Evolutionary conservation across 192 early-diverging fungal genomes (phyloP), one percentile per base, ranked within the genome.

Genomic region (Umbelopsis vinacea): DNA sequence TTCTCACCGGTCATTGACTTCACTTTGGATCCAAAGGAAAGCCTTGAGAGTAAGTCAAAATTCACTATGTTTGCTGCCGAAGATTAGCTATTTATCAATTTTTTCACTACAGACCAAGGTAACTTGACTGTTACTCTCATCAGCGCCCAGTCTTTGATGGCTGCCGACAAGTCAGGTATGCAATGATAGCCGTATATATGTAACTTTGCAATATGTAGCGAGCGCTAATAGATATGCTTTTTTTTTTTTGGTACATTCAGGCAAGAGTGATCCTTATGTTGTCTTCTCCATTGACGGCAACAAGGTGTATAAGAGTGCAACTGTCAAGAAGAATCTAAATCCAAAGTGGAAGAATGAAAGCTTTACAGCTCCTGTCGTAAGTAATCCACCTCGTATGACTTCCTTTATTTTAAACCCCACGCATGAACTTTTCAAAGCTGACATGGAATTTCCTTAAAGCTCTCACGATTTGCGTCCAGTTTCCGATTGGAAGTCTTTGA

Each of bases 211-310:
- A 53, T 63, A 85, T 75, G 76, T 76, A 11, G 80, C 81, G n/a
- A n/a, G 11, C 80, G 79, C 0, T 84, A 87, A 78, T 43, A 6
- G 6, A 43, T 79, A 78, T 43, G 77, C 79, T 10, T 17, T 21
- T 5, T 50, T n/a, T 48, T n/a, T n/a, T n/a, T n/a, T n/a, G n/a
- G 29, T 29, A 29, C 2, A 1, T 6, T 0, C 15, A 50, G 90
- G 90, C 23, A 89, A 83, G 0, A 87, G 83, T 26, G 90, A 92
- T 67, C 90, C 91, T 43, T 92, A 84, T 69, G 86, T 89, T 11
- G 78, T 85, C 40, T 87, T 91, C 46, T 72, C 76, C 46, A 47
- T 89, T 2, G 88, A 90, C 67, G 86, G 85, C 40, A 76, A 90
- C 66, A 82, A 84, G 67, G 84, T 91, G 70, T 79, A 81, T 76